phyloP scores from a whole-genome alignment of 345 rosid genomes.

The Barbarea vulgaris region DNA sequence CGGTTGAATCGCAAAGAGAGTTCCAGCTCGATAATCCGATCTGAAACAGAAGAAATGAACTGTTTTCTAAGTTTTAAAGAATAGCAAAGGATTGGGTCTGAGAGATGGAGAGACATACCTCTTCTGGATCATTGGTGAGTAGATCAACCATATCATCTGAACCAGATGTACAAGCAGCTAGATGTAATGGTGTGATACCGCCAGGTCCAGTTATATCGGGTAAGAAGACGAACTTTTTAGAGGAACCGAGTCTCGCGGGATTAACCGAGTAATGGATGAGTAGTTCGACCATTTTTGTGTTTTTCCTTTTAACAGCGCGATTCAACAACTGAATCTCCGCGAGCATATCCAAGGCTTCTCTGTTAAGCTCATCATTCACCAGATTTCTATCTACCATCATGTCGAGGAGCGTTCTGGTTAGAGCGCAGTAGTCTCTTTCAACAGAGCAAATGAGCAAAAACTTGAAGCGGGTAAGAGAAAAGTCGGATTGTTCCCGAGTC shows the following conservation, averaged over 20 bases:
- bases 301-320: conserved; percentile 75
- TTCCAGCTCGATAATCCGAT: conserved; percentile 77
- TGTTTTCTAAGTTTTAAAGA: background rate
- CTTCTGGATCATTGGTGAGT: conserved; percentile 82
- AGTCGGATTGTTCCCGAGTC: conserved; percentile 42
- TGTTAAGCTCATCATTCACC: conserved; percentile 46
- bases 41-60: conserved; percentile 34
- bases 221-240: conserved; percentile 54
- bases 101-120: conserved; percentile 48
- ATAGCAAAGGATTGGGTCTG: background rate
- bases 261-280: conserved; percentile 54
- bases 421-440: conserved; percentile 70
- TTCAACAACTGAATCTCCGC: conserved; percentile 70
- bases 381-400: conserved; percentile 59
- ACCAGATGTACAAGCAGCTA: conserved; percentile 76
- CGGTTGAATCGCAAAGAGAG: conserved; percentile 56
- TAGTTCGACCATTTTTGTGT: conserved; percentile 65
- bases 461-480: conserved; percentile 66
- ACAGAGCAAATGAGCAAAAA: conserved; percentile 70
- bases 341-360: conserved; percentile 57
- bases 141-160: conserved; percentile 68
- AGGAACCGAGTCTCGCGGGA: conserved; percentile 26
- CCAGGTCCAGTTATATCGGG: conserved; percentile 73
- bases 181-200: conserved; percentile 80
- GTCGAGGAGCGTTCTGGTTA: conserved; percentile 65